phyloP scores from a whole-genome alignment of 1,139 yeast species.

The Yamadazyma oceani region DNA sequence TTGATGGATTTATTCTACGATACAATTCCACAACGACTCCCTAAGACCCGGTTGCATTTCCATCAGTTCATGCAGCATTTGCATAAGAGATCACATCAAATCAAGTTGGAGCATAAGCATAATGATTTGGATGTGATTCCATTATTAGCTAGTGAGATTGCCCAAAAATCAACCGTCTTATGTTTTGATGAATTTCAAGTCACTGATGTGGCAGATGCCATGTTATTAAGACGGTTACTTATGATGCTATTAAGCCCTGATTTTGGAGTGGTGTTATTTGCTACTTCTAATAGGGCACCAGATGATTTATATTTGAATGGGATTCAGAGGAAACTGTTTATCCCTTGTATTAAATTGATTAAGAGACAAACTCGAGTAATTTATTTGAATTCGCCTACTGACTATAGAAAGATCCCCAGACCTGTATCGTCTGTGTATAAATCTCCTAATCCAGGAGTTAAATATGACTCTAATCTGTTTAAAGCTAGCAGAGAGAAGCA shows the following conservation, averaged over 20 bases:
- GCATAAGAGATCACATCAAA: conserved; percentile 82
- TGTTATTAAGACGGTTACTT: conserved; percentile 79
- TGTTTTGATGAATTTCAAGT: conserved; percentile 97
- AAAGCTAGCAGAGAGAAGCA: conserved; percentile 60
- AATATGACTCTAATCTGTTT: conserved; percentile 53
- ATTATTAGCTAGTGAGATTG: conserved; percentile 77
- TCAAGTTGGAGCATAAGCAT: conserved; percentile 56
- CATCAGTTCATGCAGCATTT: conserved; percentile 96
- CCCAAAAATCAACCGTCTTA: conserved; percentile 69
- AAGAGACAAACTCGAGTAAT: conserved; percentile 75
- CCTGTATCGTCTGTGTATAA: conserved; percentile 83
- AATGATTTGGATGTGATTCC: conserved; percentile 83
- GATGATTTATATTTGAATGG: conserved; percentile 92
- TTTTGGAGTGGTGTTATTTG: conserved; percentile 83
- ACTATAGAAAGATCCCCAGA: conserved; percentile 84
- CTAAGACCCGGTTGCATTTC: conserved; percentile 83
- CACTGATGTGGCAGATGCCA: conserved; percentile 97
- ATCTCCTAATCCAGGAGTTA: conserved; percentile 65
- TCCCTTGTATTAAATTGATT: conserved; percentile 85
- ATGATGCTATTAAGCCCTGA: conserved; percentile 60
- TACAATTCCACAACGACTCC: conserved; percentile 73
- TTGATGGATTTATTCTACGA: conserved; percentile 91
- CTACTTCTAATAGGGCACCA: conserved; percentile 94
- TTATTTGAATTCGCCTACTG: conserved; percentile 85
- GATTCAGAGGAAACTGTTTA: conserved; percentile 83